Conservation (phyloP, 2,329 filamentous ascomycete genomes). For the Xylariaceae sp. region DNA sequence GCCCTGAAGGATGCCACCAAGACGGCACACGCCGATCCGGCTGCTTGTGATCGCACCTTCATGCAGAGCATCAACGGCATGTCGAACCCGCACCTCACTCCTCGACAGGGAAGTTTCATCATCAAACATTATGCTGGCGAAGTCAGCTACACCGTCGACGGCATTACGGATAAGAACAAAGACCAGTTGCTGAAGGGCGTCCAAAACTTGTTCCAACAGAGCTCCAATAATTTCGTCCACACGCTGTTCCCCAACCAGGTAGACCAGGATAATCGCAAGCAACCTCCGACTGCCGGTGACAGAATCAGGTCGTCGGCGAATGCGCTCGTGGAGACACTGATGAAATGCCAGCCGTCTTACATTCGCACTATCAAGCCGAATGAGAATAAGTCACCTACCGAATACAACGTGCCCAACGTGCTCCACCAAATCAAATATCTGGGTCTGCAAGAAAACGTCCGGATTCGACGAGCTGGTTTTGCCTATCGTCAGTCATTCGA, state of each 20-base stretch:
- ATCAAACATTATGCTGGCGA: conserved; percentile 99
- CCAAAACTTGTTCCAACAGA: conserved; percentile 76
- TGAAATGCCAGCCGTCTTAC: conserved; percentile 96
- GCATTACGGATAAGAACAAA: conserved; percentile 99
- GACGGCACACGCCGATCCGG: conserved; percentile 93
- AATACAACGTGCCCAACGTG: conserved; percentile 88
- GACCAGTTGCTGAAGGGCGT: conserved; percentile 93
- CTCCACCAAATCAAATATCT: conserved; percentile 98
- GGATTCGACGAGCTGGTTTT: conserved; percentile 92
- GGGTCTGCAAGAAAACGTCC: conserved; percentile 97
- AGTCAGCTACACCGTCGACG: conserved; percentile 87
- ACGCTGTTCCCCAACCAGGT: conserved; percentile 86
- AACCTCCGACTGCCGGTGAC: conserved; percentile 90
- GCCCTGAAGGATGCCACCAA: conserved; percentile 96
- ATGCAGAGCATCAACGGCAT: conserved; percentile 89
- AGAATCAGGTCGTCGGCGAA: conserved; percentile 95
- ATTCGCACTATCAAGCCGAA: conserved; percentile 99
- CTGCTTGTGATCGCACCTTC: conserved; percentile 90
- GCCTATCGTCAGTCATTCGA: conserved; percentile 96
- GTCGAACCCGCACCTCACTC: conserved; percentile 83
- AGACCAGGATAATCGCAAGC: conserved; percentile 89
- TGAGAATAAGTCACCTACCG: conserved; percentile 91
- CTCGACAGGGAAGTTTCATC: conserved; percentile 91
- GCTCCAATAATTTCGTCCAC: conserved; percentile 79
- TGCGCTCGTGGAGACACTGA: conserved; percentile 85